A percentile compares a stretch with the other conserved stretches of the same genome.
These are phyloP conservation scores for Claviceps quebecensis DNA, from an alignment of 2,329 filamentous ascomycete species.

Conservation along the genomic window DNA sequence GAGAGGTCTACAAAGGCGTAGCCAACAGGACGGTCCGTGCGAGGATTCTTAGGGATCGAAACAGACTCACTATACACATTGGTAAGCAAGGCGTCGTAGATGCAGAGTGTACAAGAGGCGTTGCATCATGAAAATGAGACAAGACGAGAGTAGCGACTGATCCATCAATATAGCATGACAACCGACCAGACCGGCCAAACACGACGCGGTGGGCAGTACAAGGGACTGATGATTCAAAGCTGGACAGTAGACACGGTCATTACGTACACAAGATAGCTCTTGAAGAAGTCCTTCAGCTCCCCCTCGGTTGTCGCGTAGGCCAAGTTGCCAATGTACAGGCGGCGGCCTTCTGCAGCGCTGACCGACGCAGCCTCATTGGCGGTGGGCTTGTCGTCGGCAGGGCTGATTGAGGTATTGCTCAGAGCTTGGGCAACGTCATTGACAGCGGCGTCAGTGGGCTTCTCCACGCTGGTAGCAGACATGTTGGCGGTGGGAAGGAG, in stretches of 20 bases:
- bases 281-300: conserved; percentile 99
- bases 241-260: background rate
- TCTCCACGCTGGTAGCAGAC: conserved; percentile 59
- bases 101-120: background rate
- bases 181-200: too few relatives aligned
- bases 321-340: conserved; percentile 99
- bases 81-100: conserved; percentile 1
- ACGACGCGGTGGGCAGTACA: background rate
- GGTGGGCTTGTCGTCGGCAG: conserved; percentile 41
- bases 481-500: conserved; percentile 48
- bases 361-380: conserved; percentile 85
- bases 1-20: conserved; percentile 98
- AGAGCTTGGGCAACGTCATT: conserved; percentile 63
- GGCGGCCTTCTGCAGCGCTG: conserved; percentile 95
- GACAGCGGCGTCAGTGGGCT: conserved; percentile 51
- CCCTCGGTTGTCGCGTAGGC: conserved; percentile 99
- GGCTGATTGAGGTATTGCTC: conserved; percentile 56
- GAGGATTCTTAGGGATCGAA: conserved; percentile 98
- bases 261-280: conserved; percentile 98
- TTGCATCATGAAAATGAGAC: background rate
- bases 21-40: conserved; percentile 93
- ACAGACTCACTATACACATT: conserved; percentile 66
- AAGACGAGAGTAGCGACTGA: background rate
- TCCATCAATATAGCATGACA: background rate
- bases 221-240: background rate